Conservation (phyloP, 2,329 filamentous ascomycete species). For the Phyllosticta ampelicida region DNA sequence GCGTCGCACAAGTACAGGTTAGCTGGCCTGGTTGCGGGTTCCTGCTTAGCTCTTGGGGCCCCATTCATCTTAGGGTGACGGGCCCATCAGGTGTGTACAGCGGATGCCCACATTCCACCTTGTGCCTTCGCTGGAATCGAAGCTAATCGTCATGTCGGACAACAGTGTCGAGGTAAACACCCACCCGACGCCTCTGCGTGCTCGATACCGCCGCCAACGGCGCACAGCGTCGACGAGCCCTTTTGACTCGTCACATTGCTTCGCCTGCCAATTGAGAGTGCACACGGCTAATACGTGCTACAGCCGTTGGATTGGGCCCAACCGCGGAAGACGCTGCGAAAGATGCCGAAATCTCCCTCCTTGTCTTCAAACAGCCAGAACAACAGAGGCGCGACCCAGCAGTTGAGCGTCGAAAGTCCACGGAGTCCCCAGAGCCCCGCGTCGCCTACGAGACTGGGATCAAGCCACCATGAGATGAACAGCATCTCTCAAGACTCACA, state of each 20-base stretch:
- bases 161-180: constrained; percentile 10
- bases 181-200: background rate
- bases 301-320: constrained; percentile 12
- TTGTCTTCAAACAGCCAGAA: constrained; percentile 25
- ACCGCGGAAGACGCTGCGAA: constrained; percentile 22
- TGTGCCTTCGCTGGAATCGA: constrained; percentile 4
- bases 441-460: constrained; percentile 11
- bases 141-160: constrained; percentile 9
- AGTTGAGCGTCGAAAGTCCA: constrained; percentile 18
- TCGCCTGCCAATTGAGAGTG: constrained; percentile 4
- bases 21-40: constrained; percentile 7
- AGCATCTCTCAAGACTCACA: constrained; percentile 1
- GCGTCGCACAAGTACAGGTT: constrained; percentile 7
- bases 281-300: constrained; percentile 8
- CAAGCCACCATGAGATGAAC: constrained; percentile 10
- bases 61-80: constrained; percentile 8
- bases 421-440: constrained; percentile 23
- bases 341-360: constrained; percentile 30
- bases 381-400: constrained; percentile 17
- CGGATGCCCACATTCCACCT: background rate
- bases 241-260: constrained; percentile 7
- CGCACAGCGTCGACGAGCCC: background rate
- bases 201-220: background rate
- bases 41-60: constrained; percentile 8
- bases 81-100: constrained; percentile 10